Evolutionary conservation across 208 protist species (phyloP).

Genomic region (Leishmania major): DNA sequence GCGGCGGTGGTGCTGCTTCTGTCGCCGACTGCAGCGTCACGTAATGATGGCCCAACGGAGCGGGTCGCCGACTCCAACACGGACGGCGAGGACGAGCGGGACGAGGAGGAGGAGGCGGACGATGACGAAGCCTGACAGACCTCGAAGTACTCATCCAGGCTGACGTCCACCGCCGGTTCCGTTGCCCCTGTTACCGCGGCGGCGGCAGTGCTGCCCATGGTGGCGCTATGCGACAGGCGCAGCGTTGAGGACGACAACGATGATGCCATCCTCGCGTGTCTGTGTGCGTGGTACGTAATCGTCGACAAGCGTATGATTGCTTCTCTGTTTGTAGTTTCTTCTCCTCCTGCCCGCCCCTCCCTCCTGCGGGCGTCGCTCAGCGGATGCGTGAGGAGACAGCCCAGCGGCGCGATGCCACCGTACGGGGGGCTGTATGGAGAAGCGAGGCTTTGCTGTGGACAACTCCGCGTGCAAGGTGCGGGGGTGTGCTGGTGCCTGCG

Average conservation of each 20-base stretch:
- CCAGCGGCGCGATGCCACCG: neutral
- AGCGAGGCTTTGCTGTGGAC: neutral
- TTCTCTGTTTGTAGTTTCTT: neutral
- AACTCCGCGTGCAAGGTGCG: neutral
- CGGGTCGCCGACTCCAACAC: neutral
- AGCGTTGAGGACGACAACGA: conserved; percentile 1
- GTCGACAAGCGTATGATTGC: neutral
- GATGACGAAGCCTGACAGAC: conserved; percentile 33
- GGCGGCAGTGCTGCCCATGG: neutral
- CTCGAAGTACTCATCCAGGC: conserved; percentile 56
- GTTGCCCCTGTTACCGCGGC: neutral
- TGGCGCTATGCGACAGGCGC: neutral
- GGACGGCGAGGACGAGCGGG: conserved; percentile 13
- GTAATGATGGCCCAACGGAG: neutral
- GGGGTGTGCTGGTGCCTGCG: neutral
- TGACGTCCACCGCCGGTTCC: conserved; percentile 14
- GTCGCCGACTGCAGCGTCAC: neutral
- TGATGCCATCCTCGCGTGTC: neutral
- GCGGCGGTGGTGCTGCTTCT: neutral
- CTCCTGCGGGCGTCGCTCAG: neutral
- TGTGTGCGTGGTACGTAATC: neutral
- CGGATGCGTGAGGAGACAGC: neutral
- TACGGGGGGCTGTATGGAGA: neutral
- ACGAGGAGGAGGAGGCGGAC: conserved; percentile 3
- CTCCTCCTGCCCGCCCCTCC: neutral